phyloP scores from a whole-genome alignment of 1,284 basidiomycete species.

The Tausonia pullulans region DNA sequence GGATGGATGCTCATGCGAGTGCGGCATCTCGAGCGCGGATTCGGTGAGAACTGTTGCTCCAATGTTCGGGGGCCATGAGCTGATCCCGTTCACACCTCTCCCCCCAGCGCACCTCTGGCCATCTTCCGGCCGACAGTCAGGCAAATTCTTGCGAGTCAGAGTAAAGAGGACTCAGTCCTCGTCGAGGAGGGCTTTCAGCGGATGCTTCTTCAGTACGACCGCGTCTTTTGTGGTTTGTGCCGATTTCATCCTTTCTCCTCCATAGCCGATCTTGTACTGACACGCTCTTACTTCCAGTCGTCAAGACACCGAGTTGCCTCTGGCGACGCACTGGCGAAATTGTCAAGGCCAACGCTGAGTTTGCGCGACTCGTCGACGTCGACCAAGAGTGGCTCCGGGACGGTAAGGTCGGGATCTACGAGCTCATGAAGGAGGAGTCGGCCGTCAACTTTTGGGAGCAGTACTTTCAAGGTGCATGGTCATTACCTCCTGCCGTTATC shows the following conservation, averaged over 20 bases:
- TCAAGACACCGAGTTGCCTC: slow-evolving; percentile 92
- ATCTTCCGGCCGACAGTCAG: slow-evolving; percentile 89
- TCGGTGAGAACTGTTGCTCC: too few species aligned
- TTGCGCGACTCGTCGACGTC: slow-evolving; percentile 30
- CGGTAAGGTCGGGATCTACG: slow-evolving; percentile 89
- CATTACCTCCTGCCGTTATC: not conserved
- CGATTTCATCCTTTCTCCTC: slow-evolving; percentile 16
- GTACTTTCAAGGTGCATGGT: slow-evolving; percentile 6
- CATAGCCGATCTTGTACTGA: too few species aligned
- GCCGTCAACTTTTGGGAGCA: slow-evolving; percentile 82
- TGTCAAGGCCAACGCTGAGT: slow-evolving; percentile 90
- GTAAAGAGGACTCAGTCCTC: slow-evolving; percentile 93
- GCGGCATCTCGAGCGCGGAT: not conserved
- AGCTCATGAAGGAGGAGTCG: slow-evolving; percentile 90
- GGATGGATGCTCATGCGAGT: slow-evolving; percentile 6
- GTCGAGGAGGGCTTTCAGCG: slow-evolving; percentile 97
- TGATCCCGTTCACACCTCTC: not conserved
- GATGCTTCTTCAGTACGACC: slow-evolving; percentile 86
- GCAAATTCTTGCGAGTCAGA: slow-evolving; percentile 76
- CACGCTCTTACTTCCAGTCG: slow-evolving; percentile 39
- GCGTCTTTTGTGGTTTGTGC: slow-evolving; percentile 61
- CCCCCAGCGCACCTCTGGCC: slow-evolving; percentile 48
- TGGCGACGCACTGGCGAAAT: slow-evolving; percentile 97
- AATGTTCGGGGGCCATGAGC: not conserved
- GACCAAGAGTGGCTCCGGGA: slow-evolving; percentile 26